Evolutionary conservation across 2,329 filamentous ascomycete genomes (phyloP).

Genomic region (Huntiella abstrusa): DNA sequence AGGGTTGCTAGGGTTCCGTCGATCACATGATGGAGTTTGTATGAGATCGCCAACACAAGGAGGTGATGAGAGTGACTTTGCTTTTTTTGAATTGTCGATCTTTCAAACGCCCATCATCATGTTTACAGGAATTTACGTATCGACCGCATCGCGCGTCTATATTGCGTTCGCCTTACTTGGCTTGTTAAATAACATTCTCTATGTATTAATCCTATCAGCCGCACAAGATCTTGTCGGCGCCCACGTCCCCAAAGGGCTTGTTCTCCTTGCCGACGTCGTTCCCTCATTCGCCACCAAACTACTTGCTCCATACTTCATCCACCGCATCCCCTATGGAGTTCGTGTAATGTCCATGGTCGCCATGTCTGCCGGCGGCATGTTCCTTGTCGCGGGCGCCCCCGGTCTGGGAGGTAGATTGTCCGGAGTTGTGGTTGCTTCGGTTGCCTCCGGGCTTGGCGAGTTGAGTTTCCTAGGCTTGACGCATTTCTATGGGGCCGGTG

Average conservation of each 20-base stretch:
- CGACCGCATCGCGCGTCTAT: too few relatives aligned
- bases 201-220: constrained; percentile 88
- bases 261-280: constrained; percentile 81
- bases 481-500: constrained; percentile 78
- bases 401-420: constrained; percentile 52
- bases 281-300: constrained; percentile 82
- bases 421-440: constrained; percentile 67
- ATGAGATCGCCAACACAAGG: too few relatives aligned
- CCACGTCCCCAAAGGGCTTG: constrained; percentile 66
- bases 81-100: too few relatives aligned
- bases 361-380: constrained; percentile 70
- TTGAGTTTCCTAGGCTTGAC: constrained; percentile 80
- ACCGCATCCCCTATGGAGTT: constrained; percentile 59
- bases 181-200: constrained; percentile 85
- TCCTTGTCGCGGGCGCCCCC: constrained; percentile 68
- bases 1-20: too few relatives aligned
- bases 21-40: too few relatives aligned
- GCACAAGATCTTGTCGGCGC: constrained; percentile 89
- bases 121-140: too few relatives aligned
- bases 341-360: constrained; percentile 58
- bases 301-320: constrained; percentile 82
- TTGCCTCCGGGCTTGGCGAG: constrained; percentile 76
- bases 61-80: too few relatives aligned
- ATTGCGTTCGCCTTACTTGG: constrained; percentile 13
- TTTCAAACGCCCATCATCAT: too few relatives aligned